Evolutionary conservation across 768 basidiomycete species (phyloP), one percentile per base, ranked within the genome.

Genomic region (Hygrocybe coccinea): DNA sequence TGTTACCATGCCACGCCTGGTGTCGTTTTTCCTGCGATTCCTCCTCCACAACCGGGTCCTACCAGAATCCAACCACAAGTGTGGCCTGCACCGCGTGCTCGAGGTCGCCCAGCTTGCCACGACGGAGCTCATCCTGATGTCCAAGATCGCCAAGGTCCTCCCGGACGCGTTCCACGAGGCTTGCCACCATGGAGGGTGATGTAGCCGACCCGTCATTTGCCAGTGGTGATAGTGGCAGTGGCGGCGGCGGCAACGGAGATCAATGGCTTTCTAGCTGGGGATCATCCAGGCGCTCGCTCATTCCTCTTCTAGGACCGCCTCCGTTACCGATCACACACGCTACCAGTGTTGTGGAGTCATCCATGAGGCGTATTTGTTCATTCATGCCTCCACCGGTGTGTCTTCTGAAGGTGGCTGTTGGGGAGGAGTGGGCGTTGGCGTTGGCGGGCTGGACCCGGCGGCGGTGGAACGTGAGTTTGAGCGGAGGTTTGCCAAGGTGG

Each of bases 21-120:
- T 87, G 5, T 67, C 60, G 1, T 86, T 87, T 64, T 89, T 86
- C 67, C 54, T n/a, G n/a, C 65, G 76, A 12, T 89, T 81, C 63
- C 62, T 88, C n/a, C 29, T 86, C 14, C 78, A 81, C 21, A 83
- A 78, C 59, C 66, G 72, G 33, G 76, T 80, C 15, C 71, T 89
- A 43, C 75, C 74, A 0, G 84, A 86, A 59, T 56, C 69, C 0
- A 57, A 61, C 4, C 72, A 74, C 59, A 79, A 81, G 54, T 73
- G 73, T 1, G 73, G 69, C 6, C 69, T 86, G 45, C 74, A 73
- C 41, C 71, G 70, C 19, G 79, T 82, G 0, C 56, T 84, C 24
- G 71, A 69, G 1, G 65, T 80, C n/a, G 60, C 71, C 8, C 65
- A 73, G 14, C 51, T 67, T 1, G 82, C 81, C 3, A 64, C 70